Evolutionary conservation across 1,139 yeast genomes (phyloP).

Genomic region (Nakaseomyces kungkrabaensis): DNA sequence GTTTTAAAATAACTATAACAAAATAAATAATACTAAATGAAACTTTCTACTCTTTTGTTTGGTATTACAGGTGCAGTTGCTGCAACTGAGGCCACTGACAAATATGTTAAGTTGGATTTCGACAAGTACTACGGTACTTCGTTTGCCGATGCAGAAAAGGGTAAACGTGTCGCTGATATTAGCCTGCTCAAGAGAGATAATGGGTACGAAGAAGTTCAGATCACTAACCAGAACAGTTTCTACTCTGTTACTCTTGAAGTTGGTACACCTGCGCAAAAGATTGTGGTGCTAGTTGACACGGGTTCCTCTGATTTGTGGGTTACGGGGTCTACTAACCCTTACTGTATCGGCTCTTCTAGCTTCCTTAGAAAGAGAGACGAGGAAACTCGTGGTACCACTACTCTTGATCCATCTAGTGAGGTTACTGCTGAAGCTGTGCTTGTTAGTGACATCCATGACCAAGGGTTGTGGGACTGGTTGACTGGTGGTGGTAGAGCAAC

Average conservation of each 20-base stretch:
- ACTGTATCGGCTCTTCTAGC: constrained; percentile 8
- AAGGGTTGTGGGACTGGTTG: constrained; percentile 3
- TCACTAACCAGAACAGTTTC: constrained; percentile 21
- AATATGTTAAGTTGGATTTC: constrained; percentile 6
- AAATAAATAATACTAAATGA: not conserved
- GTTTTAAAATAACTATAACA: not conserved
- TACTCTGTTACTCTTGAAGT: constrained; percentile 29
- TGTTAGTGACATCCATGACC: not conserved
- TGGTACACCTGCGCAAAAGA: constrained; percentile 47
- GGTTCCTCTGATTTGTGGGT: constrained; percentile 73
- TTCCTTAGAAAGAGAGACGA: not conserved
- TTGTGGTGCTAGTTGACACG: constrained; percentile 53
- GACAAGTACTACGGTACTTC: constrained; percentile 7
- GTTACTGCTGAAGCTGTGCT: not conserved
- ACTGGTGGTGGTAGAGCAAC: constrained; percentile 4
- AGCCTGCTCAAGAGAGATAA: constrained; percentile 10
- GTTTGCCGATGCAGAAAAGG: constrained; percentile 5
- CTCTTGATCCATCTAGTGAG: not conserved
- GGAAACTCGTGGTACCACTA: not conserved
- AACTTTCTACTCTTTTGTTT: not conserved
- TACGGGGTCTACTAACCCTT: constrained; percentile 21
- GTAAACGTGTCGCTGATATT: constrained; percentile 2
- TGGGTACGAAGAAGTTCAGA: constrained; percentile 14
- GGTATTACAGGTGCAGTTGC: not conserved
- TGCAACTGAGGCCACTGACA: not conserved